These are phyloP conservation scores for Corylus americana DNA, from an alignment of 306 rosid genomes.

Conservation along the genomic window DNA sequence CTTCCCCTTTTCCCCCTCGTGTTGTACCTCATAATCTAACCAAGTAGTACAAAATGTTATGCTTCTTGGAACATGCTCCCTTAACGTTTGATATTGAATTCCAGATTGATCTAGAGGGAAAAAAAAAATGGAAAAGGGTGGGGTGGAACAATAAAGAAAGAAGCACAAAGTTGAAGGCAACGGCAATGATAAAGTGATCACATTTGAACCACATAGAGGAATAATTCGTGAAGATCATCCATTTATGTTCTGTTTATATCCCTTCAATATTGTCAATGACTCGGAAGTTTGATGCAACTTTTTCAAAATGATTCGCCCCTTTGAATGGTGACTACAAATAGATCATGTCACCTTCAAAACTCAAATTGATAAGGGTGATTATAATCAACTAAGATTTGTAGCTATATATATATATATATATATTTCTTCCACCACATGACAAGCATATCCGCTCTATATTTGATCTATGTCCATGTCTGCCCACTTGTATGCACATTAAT, in stretches of 20 bases:
- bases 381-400: neutral
- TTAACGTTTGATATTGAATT: too few relatives aligned
- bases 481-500: too few relatives aligned
- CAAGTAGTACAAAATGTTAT: too few relatives aligned
- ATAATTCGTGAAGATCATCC: neutral
- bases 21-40: too few relatives aligned
- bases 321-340: neutral
- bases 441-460: neutral
- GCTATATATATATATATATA: neutral
- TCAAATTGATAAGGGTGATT: neutral
- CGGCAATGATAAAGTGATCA: neutral
- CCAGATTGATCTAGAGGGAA: neutral
- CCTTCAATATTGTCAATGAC: neutral
- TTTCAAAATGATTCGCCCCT: constrained; percentile 3
- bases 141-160: neutral
- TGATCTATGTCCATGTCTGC: too few relatives aligned
- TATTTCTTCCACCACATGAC: neutral
- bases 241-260: neutral
- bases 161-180: neutral
- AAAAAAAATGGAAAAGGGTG: neutral
- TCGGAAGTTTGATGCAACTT: constrained; percentile 3
- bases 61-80: too few relatives aligned
- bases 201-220: neutral
- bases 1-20: too few relatives aligned
- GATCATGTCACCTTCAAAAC: neutral